Percentiles rank a stretch among this genome's conserved stretches.
Conservation (phyloP, 2,329 filamentous ascomycete species). For the Lachnellula subtilissima region DNA sequence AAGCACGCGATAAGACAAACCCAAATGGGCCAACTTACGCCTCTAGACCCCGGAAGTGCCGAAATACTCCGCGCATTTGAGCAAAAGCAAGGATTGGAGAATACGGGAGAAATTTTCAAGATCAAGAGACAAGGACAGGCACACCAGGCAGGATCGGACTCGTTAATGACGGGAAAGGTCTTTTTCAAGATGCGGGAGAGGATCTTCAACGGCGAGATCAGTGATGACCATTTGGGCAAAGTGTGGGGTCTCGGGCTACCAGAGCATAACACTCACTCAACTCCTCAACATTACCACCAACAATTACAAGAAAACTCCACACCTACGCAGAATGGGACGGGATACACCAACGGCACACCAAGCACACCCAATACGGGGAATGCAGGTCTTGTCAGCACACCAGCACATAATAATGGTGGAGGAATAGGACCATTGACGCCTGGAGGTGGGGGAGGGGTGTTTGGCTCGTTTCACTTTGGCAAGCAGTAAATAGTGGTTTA, state of each 20-base stretch:
- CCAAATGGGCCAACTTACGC: conserved; percentile 57
- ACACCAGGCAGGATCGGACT: conserved; percentile 92
- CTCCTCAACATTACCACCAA: conserved; percentile 35
- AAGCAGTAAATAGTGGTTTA: conserved; percentile 26
- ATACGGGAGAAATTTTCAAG: conserved; percentile 88
- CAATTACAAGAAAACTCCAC: conserved; percentile 43
- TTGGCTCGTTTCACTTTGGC: conserved; percentile 59
- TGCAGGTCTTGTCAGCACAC: conserved; percentile 42
- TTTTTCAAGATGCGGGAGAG: conserved; percentile 91
- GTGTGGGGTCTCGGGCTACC: conserved; percentile 85
- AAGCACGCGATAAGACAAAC: conserved; percentile 75
- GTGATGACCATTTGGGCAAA: conserved; percentile 78
- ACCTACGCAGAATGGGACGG: conserved; percentile 49
- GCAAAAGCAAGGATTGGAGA: conserved; percentile 85
- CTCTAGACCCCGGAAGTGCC: conserved; percentile 57
- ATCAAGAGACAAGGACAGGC: conserved; percentile 82
- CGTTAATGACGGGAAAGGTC: conserved; percentile 84
- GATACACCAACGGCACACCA: conserved; percentile 46
- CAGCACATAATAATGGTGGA: conserved; percentile 45
- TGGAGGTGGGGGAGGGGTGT: conserved; percentile 67
- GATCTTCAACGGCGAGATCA: conserved; percentile 79
- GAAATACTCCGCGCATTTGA: conserved; percentile 82
- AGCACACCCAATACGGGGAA: conserved; percentile 70
- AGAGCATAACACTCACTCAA: conserved; percentile 46
- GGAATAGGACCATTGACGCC: conserved; percentile 72